A percentile compares a stretch with the other conserved stretches of the same genome.
phyloP scores from a whole-genome alignment of 2,329 filamentous ascomycete species.

The Phaeosphaeria sp. region DNA sequence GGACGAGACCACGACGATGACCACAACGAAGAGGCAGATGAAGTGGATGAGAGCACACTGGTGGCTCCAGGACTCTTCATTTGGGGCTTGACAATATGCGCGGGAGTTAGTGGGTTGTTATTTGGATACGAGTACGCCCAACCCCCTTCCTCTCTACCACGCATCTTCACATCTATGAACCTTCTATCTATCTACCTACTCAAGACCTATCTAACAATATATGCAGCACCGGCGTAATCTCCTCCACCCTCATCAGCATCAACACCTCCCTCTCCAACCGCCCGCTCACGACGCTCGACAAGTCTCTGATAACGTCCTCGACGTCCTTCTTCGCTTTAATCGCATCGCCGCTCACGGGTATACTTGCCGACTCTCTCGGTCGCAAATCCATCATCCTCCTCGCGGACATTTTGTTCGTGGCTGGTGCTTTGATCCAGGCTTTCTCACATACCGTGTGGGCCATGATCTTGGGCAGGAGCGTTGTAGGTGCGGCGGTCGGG shows the following conservation, averaged over 20 bases:
- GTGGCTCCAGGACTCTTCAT: conserved; percentile 53
- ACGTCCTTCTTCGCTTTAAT: conserved; percentile 66
- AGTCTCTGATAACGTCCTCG: conserved; percentile 64
- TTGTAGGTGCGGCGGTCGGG: conserved; percentile 77
- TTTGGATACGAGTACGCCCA: conserved; percentile 66
- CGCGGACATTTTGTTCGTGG: conserved; percentile 68
- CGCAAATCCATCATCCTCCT: conserved; percentile 81
- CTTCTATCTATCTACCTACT: background rate
- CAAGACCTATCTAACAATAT: background rate
- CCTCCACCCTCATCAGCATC: conserved; percentile 65
- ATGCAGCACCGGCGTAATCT: conserved; percentile 65
- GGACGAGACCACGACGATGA: conserved; percentile 14
- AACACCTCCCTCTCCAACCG: conserved; percentile 60
- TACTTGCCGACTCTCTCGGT: conserved; percentile 75
- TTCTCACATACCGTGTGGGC: conserved; percentile 61
- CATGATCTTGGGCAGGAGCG: conserved; percentile 72
- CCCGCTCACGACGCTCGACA: conserved; percentile 60
- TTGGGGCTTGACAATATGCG: conserved; percentile 63
- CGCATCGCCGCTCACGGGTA: conserved; percentile 61
- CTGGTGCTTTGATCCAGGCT: conserved; percentile 72
- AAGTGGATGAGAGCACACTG: conserved; percentile 41
- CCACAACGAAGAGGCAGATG: conserved; percentile 21
- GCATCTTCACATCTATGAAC: background rate
- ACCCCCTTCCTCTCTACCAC: no score
- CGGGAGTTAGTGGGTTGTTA: conserved; percentile 64